These are phyloP conservation scores for Microdochium nivale DNA, from an alignment of 2,329 filamentous ascomycete species.

Conservation along the genomic window DNA sequence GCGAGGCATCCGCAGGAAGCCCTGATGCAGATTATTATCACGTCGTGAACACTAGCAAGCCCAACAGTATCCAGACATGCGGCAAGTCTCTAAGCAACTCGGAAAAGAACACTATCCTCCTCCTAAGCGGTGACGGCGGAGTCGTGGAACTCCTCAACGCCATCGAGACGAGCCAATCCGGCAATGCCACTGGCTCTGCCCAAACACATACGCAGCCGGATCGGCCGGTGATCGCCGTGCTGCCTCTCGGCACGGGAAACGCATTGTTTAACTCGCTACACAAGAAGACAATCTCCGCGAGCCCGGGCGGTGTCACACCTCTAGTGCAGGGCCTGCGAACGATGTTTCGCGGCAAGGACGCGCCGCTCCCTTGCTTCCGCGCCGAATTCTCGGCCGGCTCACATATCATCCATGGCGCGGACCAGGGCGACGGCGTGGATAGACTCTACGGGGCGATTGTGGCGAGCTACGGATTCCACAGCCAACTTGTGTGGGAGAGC, in stretches of 20 bases:
- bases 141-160: slow-evolving; percentile 75
- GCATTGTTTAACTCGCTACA: slow-evolving; percentile 56
- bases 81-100: slow-evolving; percentile 26
- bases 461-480: slow-evolving; percentile 83
- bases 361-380: slow-evolving; percentile 52
- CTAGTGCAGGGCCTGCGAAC: slow-evolving; percentile 45
- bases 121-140: slow-evolving; percentile 84
- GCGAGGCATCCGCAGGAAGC: neutral
- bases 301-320: slow-evolving; percentile 23
- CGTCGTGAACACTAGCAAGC: slow-evolving; percentile 54
- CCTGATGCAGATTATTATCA: slow-evolving; percentile 27
- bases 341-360: slow-evolving; percentile 47
- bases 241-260: slow-evolving; percentile 59
- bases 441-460: slow-evolving; percentile 70
- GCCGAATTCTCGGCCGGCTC: slow-evolving; percentile 54
- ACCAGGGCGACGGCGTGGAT: slow-evolving; percentile 23
- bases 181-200: slow-evolving; percentile 2
- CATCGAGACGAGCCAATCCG: slow-evolving; percentile 15
- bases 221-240: slow-evolving; percentile 37
- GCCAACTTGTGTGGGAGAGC: slow-evolving; percentile 80
- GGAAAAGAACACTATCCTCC: slow-evolving; percentile 51
- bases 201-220: neutral
- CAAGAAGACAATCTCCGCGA: slow-evolving; percentile 26
- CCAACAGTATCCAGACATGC: slow-evolving; percentile 56
- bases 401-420: slow-evolving; percentile 28